A percentile compares a stretch with the other conserved stretches of the same genome.
These are phyloP conservation scores for Buddleja alternifolia DNA, from an alignment of 257 asterid genomes.

Conservation along the genomic window DNA sequence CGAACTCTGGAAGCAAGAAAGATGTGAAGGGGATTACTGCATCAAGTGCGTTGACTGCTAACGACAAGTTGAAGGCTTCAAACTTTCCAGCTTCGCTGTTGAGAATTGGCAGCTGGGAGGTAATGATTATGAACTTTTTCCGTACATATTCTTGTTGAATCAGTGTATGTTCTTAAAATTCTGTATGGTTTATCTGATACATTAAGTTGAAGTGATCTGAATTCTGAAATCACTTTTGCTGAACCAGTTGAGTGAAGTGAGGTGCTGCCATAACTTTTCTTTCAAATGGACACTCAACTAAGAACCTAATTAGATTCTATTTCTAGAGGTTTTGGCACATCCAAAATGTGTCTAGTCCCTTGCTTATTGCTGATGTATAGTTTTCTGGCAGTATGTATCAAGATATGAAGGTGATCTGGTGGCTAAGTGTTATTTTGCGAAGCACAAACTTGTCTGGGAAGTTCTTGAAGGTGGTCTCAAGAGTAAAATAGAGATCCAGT, in stretches of 20 bases:
- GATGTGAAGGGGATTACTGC: constrained; percentile 42
- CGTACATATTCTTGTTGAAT: constrained; percentile 6
- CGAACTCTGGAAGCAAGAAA: constrained; percentile 34
- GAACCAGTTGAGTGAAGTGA: constrained; percentile 5
- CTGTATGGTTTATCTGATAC: background rate
- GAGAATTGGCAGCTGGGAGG: constrained; percentile 94
- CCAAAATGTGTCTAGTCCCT: constrained; percentile 9
- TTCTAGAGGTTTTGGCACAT: background rate
- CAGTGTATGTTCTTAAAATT: background rate
- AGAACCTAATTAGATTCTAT: constrained; percentile 7
- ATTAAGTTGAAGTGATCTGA: background rate
- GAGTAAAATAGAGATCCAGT: constrained; percentile 86
- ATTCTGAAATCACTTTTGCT: background rate
- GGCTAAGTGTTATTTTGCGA: constrained; percentile 90
- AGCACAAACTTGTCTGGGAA: constrained; percentile 95
- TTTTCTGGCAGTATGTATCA: constrained; percentile 71
- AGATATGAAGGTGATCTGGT: constrained; percentile 87
- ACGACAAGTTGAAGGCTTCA: constrained; percentile 82
- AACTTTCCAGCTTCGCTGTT: constrained; percentile 67
- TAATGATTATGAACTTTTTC: constrained; percentile 30
- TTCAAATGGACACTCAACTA: background rate
- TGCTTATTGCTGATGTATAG: constrained; percentile 18
- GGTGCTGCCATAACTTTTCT: background rate
- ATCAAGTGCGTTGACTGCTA: constrained; percentile 40
- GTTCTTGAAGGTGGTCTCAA: constrained; percentile 84